A percentile compares a stretch with the other conserved stretches of the same genome.
Evolutionary conservation across 345 rosid species (phyloP).

Genomic region (Turritis glabra): DNA sequence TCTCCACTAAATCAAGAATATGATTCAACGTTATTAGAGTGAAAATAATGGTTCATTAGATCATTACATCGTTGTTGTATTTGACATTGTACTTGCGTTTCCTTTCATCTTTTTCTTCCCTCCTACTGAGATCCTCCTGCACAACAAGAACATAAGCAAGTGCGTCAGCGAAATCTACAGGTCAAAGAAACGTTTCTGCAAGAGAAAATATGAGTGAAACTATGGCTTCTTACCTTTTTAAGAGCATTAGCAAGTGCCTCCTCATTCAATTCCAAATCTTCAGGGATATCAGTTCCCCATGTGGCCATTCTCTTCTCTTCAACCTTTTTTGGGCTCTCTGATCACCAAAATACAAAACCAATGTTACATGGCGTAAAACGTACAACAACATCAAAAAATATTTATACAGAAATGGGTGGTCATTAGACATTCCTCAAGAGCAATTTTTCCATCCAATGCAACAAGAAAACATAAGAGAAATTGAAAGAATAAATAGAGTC

Average conservation of each 20-base stretch:
- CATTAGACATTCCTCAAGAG: background rate
- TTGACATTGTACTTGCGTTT: conserved; percentile 65
- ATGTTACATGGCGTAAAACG: background rate
- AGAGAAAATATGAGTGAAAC: background rate
- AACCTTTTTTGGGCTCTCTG: conserved; percentile 40
- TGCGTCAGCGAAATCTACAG: background rate
- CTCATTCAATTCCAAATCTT: conserved; percentile 66
- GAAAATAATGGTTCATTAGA: background rate
- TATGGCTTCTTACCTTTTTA: conserved; percentile 49
- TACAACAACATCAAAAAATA: background rate
- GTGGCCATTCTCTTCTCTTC: conserved; percentile 71
- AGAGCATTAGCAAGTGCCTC: conserved; percentile 62
- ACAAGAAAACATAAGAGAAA: background rate
- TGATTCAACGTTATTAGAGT: background rate
- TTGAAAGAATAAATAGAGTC: conserved; percentile 5
- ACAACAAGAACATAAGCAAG: background rate
- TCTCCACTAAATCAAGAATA: background rate
- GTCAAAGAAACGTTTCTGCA: background rate
- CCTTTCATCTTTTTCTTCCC: conserved; percentile 62
- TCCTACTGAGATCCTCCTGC: conserved; percentile 62
- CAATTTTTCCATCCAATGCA: background rate
- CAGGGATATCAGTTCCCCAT: conserved; percentile 81
- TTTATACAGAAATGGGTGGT: background rate
- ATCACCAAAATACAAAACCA: background rate
- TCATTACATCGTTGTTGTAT: conserved; percentile 59